These are phyloP conservation scores for Zymoseptoria pseudotritici DNA, from an alignment of 2,329 filamentous ascomycete species.

Conservation along the genomic window DNA sequence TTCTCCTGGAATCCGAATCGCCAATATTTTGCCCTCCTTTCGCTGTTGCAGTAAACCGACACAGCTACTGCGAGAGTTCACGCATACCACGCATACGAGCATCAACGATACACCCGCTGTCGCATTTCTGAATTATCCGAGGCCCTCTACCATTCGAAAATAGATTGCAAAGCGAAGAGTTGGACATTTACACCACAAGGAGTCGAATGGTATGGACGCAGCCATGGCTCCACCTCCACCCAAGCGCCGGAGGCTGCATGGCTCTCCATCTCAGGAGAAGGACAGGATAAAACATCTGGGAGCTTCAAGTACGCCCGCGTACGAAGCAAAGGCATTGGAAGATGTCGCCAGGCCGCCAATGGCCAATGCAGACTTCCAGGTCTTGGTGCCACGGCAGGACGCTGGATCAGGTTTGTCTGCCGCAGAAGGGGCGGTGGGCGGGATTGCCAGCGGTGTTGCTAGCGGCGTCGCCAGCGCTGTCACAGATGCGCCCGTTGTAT, in stretches of 20 bases:
- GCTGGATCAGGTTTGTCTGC: constrained; percentile 2
- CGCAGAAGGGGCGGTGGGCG: background rate
- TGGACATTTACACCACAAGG: background rate
- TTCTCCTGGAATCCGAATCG: constrained; percentile 10
- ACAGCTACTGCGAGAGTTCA: background rate
- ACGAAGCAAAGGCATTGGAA: background rate
- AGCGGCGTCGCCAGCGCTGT: background rate
- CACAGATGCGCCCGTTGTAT: background rate
- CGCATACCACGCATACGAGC: background rate
- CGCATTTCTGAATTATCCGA: background rate
- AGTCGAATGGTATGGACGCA: constrained; percentile 13
- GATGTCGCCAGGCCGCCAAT: constrained; percentile 12
- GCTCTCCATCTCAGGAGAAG: background rate
- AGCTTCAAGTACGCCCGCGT: background rate
- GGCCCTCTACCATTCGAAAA: background rate
- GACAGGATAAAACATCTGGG: background rate
- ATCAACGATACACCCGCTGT: background rate
- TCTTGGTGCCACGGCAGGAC: constrained; percentile 19
- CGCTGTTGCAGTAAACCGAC: background rate
- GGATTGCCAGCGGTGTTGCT: background rate
- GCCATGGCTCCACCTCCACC: constrained; percentile 23
- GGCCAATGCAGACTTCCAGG: constrained; percentile 11
- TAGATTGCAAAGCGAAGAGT: background rate
- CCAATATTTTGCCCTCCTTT: background rate
- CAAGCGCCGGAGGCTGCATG: constrained; percentile 19